These are phyloP conservation scores for Penicillium sp. DNA, from an alignment of 2,329 filamentous ascomycete genomes.

Conservation along the genomic window DNA sequence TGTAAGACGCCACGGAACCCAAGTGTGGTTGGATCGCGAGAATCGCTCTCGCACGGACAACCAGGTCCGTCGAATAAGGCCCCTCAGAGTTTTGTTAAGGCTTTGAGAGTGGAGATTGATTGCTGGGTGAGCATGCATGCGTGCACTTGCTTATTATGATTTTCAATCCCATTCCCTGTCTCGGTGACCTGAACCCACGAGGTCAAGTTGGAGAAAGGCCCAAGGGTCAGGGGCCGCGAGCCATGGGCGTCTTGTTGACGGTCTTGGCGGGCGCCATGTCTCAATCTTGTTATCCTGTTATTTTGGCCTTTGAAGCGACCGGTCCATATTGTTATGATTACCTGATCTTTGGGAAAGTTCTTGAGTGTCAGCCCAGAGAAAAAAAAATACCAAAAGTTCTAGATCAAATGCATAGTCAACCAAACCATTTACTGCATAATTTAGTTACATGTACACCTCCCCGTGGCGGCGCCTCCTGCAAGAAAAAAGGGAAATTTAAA, in stretches of 20 bases:
- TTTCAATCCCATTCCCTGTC: conserved; percentile 4
- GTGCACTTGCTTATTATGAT: conserved; percentile 18
- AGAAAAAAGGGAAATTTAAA: not conserved
- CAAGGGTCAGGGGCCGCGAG: conserved; percentile 10
- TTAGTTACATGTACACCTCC: not conserved
- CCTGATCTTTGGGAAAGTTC: conserved; percentile 5
- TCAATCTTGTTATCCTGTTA: conserved; percentile 3
- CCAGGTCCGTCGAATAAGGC: conserved; percentile 14
- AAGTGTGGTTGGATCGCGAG: conserved; percentile 18
- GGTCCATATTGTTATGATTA: conserved; percentile 28
- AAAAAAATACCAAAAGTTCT: conserved; percentile 21
- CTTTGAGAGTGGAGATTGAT: conserved; percentile 6
- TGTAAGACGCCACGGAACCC: conserved; percentile 26
- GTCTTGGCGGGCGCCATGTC: conserved; percentile 8
- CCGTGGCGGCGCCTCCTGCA: not conserved
- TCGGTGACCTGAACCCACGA: conserved; percentile 9
- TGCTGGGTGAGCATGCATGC: conserved; percentile 8
- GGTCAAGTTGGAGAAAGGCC: conserved; percentile 18
- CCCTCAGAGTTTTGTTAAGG: conserved; percentile 7
- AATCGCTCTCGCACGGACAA: conserved; percentile 21
- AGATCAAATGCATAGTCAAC: conserved; percentile 15
- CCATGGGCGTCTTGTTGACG: conserved; percentile 4
- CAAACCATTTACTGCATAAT: conserved; percentile 11
- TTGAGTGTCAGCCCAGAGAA: conserved; percentile 1
- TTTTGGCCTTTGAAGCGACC: conserved; percentile 18